Base-by-base conservation (phyloP, 139 green algal genomes). In the Volvox africanus region DNA sequence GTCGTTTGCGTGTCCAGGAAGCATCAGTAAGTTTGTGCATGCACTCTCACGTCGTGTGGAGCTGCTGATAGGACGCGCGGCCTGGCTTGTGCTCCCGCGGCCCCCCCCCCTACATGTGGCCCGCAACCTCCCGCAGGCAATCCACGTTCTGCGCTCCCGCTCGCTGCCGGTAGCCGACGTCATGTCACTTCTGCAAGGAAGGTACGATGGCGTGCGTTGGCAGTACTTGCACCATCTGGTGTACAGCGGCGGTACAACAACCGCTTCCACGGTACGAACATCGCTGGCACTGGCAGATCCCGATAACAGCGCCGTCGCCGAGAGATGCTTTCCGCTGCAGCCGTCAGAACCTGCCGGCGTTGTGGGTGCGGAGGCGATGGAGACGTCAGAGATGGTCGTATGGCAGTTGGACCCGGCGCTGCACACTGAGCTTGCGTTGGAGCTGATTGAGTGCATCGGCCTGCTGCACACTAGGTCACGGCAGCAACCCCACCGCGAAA, bases 151-250 rank as follows among this genome's bases (percentile, higher is more conserved):
- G 5, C 81, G 86, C 33, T 75, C 33, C 35, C 84, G 82, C 22
- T n/a, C 62, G 28, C 44, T 89, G 30, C 88, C 71, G 22, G 88
- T 91, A 22, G 50, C 75, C 0, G 89, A 77, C 55, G 85, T 88
- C 24, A 83, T 94, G 68, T 61, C 78, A 5, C 88, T 94, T 35
- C 78, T 93, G 71, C 69, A 77, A 67, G 84, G 80, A 61, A 86
- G 69, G 21, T 62, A 89, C 0, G 88, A 93, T 19, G 92, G 94
- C 30, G 89, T 96, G 65, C 92, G 91, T 22, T 96, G 94, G 93
- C 93, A 93, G 22, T 97, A 97, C 92, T 93, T 97, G 86, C 92
- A 96, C 16, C 93, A 96, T 61, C 88, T 96, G 30, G 95, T 97
- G 82, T 86, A 92, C 32, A 37, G 76, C 81, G 81, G 30, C 67